Conservation (phyloP, 176 grass and related monocot species). For the Poa pratensis region DNA sequence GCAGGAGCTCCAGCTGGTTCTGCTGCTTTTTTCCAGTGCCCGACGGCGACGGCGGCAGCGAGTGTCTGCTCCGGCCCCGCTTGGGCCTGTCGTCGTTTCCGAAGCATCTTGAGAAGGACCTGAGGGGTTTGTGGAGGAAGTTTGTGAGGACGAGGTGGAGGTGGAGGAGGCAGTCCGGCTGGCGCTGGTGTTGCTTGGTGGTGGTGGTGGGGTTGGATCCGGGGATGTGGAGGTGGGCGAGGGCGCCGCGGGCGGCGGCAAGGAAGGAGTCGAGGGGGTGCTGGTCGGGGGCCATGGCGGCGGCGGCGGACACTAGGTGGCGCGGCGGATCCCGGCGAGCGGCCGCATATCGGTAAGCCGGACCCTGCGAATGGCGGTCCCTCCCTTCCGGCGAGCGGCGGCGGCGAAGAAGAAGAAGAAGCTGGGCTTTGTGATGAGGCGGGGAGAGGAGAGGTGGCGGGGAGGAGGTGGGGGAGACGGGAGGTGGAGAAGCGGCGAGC, state of each 20-base stretch:
- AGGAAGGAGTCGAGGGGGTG: constrained; percentile 38
- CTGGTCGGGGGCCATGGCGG: constrained; percentile 45
- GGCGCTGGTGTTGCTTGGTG: not conserved
- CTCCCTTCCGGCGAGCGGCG: constrained; percentile 19
- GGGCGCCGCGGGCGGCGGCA: constrained; percentile 39
- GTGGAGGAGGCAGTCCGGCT: constrained; percentile 66
- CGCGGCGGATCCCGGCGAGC: constrained; percentile 27
- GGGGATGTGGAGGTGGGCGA: constrained; percentile 31
- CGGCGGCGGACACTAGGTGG: not conserved
- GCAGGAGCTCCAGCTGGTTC: constrained; percentile 64
- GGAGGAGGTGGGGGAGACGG: constrained; percentile 33
- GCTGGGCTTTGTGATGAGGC: not conserved
- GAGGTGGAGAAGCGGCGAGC: constrained; percentile 53
- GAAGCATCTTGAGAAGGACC: constrained; percentile 73
- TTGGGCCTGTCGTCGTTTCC: constrained; percentile 34
- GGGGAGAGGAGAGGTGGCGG: not conserved
- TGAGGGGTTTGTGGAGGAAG: constrained; percentile 73
- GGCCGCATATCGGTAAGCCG: not conserved
- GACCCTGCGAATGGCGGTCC: constrained; percentile 1
- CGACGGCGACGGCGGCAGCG: not conserved
- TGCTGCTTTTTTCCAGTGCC: constrained; percentile 8
- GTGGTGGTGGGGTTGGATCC: constrained; percentile 41
- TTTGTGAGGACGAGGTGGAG: constrained; percentile 51
- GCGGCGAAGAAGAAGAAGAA: not conserved
- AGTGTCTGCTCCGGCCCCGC: not conserved